phyloP scores from a whole-genome alignment of 371 early-diverging fungal species.

The Encephalitozoon intestinalis region DNA sequence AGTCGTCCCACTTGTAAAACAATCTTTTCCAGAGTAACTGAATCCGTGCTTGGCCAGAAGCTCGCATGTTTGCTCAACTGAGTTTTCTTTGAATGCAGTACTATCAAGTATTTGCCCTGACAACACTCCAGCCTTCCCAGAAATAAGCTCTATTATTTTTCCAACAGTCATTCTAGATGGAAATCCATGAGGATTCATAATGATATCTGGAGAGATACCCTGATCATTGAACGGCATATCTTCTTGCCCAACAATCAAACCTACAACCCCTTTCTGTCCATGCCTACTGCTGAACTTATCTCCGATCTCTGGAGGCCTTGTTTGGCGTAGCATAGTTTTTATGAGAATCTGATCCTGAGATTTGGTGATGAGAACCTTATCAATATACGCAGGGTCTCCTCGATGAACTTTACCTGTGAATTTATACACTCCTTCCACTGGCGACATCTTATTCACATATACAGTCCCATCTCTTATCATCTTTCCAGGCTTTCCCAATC shows the following conservation, averaged over 20 bases:
- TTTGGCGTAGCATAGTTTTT: slow-evolving; percentile 86
- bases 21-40: slow-evolving; percentile 96
- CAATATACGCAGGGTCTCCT: slow-evolving; percentile 57
- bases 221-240: slow-evolving; percentile 97
- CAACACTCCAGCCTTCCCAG: slow-evolving; percentile 91
- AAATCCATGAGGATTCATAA: slow-evolving; percentile 99
- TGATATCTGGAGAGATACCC: slow-evolving; percentile 89
- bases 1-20: slow-evolving; percentile 65
- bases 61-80: slow-evolving; percentile 83
- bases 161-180: slow-evolving; percentile 99
- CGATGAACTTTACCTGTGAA: slow-evolving; percentile 66
- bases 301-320: slow-evolving; percentile 90
- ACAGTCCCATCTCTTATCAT: slow-evolving; percentile 68
- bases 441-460: slow-evolving; percentile 73
- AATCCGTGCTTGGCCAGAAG: slow-evolving; percentile 84
- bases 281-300: slow-evolving; percentile 98
- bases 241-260: slow-evolving; percentile 84
- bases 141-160: slow-evolving; percentile 91
- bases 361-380: slow-evolving; percentile 74
- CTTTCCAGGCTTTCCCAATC: slow-evolving; percentile 77
- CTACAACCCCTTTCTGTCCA: slow-evolving; percentile 98
- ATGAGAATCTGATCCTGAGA: slow-evolving; percentile 81
- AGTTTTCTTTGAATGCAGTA: slow-evolving; percentile 72
- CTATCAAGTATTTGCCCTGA: slow-evolving; percentile 87
- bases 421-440: slow-evolving; percentile 60